Base-by-base conservation (phyloP, 306 rosid species). In the Acacia acuminata region DNA sequence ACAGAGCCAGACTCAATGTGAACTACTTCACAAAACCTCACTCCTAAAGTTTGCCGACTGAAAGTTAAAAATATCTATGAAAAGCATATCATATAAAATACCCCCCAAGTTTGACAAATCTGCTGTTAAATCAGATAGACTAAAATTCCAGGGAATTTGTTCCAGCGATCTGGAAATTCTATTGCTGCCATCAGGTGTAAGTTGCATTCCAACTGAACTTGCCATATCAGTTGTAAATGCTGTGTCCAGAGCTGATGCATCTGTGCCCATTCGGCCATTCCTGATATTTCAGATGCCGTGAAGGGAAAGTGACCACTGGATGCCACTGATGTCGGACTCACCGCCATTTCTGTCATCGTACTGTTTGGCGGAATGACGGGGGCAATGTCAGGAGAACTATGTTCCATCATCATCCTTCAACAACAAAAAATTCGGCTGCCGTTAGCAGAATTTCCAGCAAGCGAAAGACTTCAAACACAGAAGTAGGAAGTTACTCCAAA, bases 281-380 rank as follows among this genome's bases (percentile, higher is more conserved):
- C 99, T 45, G 98, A 90, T 86, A 96, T 88, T 66, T 96, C 99
- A 10, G 99, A 90, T 22, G 98, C 93, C 19, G 94, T 88, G 87
- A 94, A 96, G 68, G 99, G 97, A 86, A 96, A 91, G 92, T 94
- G 98, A 45, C 99, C 99, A 53, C 97, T 94, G 36, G 99, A 94
- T 79, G 99, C 98, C 44, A 92, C 99, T 61, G 98, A 96, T 63
- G 97, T 87, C 10, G 99, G 99, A 86, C 99, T 96, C 82, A 92
- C 89, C 17, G 97, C 92, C 90, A 95, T 95, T 82, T 93, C 97
- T 27, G 98, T 90, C 89, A 90, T 92, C 13, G 80, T 77, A 47
- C 93, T 79, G 42, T 86, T 95, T 66, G 94, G 94, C 36, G 94
- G 98, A 82, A 89, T 86, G 19, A 85, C 83, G n/a, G 90, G 93